Conservation (phyloP, 257 asterid genomes). For the Schizonepeta tenuifolia region DNA sequence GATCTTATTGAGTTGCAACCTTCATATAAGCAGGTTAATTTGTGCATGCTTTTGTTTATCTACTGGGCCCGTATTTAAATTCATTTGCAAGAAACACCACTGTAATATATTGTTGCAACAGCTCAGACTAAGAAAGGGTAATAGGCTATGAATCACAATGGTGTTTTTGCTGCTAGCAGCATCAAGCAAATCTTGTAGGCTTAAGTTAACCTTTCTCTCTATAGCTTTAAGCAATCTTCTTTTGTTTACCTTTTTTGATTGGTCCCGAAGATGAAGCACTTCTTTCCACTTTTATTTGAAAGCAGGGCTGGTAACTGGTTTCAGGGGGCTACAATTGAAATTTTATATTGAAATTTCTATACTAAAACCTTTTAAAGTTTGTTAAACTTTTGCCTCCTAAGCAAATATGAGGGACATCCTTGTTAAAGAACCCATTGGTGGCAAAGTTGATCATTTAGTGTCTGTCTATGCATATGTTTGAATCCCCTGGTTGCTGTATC, state of each 20-base stretch:
- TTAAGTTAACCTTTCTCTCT: no score
- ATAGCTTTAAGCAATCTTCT: no score
- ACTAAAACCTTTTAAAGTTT: neutral
- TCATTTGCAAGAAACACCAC: constrained; percentile 11
- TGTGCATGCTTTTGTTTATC: neutral
- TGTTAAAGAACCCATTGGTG: constrained; percentile 1
- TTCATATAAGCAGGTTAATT: constrained; percentile 83
- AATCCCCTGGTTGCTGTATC: constrained; percentile 6
- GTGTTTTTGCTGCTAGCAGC: constrained; percentile 18
- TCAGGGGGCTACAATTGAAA: no score
- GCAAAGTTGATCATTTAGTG: constrained; percentile 19
- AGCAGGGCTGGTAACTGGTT: neutral
- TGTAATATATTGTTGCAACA: neutral
- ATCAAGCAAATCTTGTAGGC: constrained; percentile 4
- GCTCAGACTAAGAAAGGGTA: constrained; percentile 13
- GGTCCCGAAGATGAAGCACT: constrained; percentile 8
- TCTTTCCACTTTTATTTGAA: neutral
- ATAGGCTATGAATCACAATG: neutral
- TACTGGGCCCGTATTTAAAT: constrained; percentile 14
- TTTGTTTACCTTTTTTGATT: neutral
- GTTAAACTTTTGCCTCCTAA: neutral
- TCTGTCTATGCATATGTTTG: constrained; percentile 16
- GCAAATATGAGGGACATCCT: neutral
- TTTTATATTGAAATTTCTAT: neutral
- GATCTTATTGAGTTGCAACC: constrained; percentile 99